Evolutionary conservation across 208 protist genomes (phyloP), one percentile per base, ranked within the genome.

Genomic region (Wallacemonas sp.): DNA sequence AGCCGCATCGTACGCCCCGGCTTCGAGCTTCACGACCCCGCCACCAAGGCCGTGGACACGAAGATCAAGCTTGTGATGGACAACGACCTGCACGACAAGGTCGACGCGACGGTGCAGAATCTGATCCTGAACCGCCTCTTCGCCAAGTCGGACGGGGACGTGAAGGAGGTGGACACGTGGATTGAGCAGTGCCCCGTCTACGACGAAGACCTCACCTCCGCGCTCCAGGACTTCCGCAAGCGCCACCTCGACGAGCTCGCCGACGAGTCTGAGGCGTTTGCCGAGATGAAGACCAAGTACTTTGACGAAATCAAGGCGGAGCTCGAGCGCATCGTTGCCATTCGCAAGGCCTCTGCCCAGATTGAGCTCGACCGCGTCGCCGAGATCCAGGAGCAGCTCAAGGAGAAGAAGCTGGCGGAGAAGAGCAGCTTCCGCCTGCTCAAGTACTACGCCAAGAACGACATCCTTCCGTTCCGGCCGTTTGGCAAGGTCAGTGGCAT

Each of bases 391-490:
- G 44, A 54, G 11, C 63, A 65, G 24, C 61, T 95, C 0, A 81
- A 82, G 27, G 75, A 83, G 32, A 46, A 79, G 24, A 87, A 84
- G 63, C 57, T 95, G 56, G 82, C 87, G 17, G 87, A 93, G 57
- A 95, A 95, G 74, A 63, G 54, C 32, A 66, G 70, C 38, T 95
- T 93, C 56, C 86, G 87, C 0, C 55, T 92, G 30, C 75, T 95
- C 27, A 95, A 95, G 72, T 95, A 93, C 71, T 95, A 95, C 65
- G 70, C 90, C 30, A 87, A 84, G 52, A 95, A 95, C 63, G 86
- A 93, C 66, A 65, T 92, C 24, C 73, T 78, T 57, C 61, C 65
- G 23, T 95, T 95, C 56, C 80, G 90, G 4, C 90, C 90, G 12
- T 92, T 85, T 74, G 85, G 77, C 43, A 95, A 95, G 72, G 81